phyloP scores from a whole-genome alignment of 2,329 filamentous ascomycete species.

The Fusarium goolgardi region DNA sequence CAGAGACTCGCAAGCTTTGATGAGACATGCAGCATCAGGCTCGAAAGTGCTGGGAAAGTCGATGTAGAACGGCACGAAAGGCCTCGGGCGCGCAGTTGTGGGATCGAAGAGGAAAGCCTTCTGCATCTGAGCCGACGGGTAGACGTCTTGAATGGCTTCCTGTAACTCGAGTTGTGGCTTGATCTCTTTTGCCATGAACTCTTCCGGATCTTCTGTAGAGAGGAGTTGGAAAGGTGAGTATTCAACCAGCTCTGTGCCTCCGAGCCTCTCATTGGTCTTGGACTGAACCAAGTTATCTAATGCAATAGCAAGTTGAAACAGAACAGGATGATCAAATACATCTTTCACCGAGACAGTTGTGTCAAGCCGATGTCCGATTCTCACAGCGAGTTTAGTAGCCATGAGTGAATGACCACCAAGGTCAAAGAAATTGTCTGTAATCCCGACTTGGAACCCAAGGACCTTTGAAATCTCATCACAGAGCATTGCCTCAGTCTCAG shows the following conservation, averaged over 20 bases:
- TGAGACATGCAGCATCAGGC: background rate
- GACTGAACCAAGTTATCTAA: background rate
- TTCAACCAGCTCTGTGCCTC: background rate
- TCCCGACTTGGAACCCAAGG: slow-evolving; percentile 8
- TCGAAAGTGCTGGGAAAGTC: slow-evolving; percentile 8
- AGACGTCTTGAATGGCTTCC: background rate
- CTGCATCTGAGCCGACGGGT: slow-evolving; percentile 5
- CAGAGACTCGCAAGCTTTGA: background rate
- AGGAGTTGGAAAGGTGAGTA: slow-evolving; percentile 5
- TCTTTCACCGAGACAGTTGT: slow-evolving; percentile 10
- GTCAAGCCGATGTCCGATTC: slow-evolving; percentile 3
- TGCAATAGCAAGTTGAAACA: slow-evolving; percentile 8
- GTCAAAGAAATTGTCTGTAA: slow-evolving; percentile 23
- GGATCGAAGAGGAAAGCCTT: slow-evolving; percentile 13
- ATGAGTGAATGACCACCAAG: slow-evolving; percentile 15
- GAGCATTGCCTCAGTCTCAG: background rate
- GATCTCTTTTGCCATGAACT: background rate
- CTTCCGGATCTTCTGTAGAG: background rate
- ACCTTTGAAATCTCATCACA: slow-evolving; percentile 1
- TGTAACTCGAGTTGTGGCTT: background rate
- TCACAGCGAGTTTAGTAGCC: slow-evolving; percentile 17
- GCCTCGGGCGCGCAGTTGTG: background rate
- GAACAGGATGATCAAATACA: slow-evolving; percentile 8
- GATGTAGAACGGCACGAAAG: slow-evolving; percentile 2
- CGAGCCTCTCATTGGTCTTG: background rate